A percentile compares a stretch with the other conserved stretches of the same genome.
Evolutionary conservation across 2,329 filamentous ascomycete species (phyloP).

Genomic region (Rhinocladiella similis): DNA sequence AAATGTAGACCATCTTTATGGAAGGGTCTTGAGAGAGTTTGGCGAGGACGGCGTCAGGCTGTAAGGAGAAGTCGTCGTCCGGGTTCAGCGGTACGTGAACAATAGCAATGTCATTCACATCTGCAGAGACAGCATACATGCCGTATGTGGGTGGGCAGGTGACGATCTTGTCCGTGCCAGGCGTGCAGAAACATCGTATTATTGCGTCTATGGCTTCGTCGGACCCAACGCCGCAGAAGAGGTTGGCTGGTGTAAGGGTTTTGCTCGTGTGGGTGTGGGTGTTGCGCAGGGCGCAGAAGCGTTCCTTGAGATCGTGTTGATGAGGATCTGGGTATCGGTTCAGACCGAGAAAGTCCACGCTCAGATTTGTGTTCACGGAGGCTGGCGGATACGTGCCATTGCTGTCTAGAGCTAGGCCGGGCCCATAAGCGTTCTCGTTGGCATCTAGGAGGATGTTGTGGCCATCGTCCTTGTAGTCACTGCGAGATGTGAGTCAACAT

Average conservation of each 20-base stretch:
- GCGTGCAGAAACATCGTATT: conserved; percentile 87
- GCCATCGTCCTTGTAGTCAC: conserved; percentile 98
- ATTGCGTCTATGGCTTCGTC: conserved; percentile 97
- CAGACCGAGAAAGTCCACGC: conserved; percentile 76
- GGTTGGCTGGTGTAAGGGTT: conserved; percentile 72
- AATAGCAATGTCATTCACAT: conserved; percentile 87
- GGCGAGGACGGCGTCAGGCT: conserved; percentile 67
- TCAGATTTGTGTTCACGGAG: conserved; percentile 47
- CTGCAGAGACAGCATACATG: conserved; percentile 94
- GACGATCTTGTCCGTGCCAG: conserved; percentile 84
- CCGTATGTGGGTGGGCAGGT: conserved; percentile 97
- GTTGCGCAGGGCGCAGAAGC: conserved; percentile 84
- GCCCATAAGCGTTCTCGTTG: conserved; percentile 96
- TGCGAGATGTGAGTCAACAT: conserved; percentile 45
- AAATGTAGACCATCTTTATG: conserved; percentile 90
- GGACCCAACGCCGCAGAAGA: conserved; percentile 93
- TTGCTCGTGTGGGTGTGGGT: conserved; percentile 76
- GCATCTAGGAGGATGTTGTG: conserved; percentile 94
- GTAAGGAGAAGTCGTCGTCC: conserved; percentile 71
- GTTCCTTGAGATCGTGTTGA: conserved; percentile 81
- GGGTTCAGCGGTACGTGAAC: conserved; percentile 81
- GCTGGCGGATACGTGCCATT: conserved; percentile 37
- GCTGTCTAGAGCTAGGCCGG: conserved; percentile 63
- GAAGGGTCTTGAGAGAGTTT: conserved; percentile 62
- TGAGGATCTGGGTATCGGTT: conserved; percentile 97